Conservation (phyloP, 805 yeast species). For the Barnettozyma sucrosica region DNA sequence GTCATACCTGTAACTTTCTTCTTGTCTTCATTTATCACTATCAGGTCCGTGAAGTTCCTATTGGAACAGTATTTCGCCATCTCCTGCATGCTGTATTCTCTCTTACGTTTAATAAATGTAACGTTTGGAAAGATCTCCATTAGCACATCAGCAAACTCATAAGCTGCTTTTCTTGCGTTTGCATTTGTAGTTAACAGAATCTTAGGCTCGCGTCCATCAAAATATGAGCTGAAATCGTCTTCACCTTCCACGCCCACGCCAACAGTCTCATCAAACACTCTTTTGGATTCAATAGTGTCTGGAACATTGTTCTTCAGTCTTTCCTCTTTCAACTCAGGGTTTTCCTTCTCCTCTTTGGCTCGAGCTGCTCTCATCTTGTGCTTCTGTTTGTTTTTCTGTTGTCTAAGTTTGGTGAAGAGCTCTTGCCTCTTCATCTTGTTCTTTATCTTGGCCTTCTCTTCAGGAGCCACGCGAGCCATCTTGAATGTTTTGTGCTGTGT, state of each 20-base stretch:
- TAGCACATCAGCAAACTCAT: constrained; percentile 82
- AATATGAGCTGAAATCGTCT: constrained; percentile 25
- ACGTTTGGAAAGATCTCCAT: constrained; percentile 82
- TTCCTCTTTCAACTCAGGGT: constrained; percentile 77
- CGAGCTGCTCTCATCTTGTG: constrained; percentile 75
- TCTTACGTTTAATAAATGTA: constrained; percentile 81
- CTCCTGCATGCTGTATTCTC: constrained; percentile 77
- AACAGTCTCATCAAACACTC: constrained; percentile 26
- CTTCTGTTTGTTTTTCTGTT: constrained; percentile 67
- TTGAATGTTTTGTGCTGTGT: background rate
- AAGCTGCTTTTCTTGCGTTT: constrained; percentile 78
- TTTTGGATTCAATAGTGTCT: constrained; percentile 24
- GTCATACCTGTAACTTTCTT: constrained; percentile 89
- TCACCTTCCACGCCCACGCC: constrained; percentile 27
- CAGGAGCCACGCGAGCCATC: constrained; percentile 16
- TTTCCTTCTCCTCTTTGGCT: constrained; percentile 79
- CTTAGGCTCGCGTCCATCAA: constrained; percentile 51
- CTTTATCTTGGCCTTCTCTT: constrained; percentile 44
- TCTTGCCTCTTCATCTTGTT: constrained; percentile 80
- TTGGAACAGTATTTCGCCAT: constrained; percentile 79
- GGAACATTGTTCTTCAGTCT: constrained; percentile 44
- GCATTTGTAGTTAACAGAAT: constrained; percentile 86
- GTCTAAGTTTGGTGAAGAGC: constrained; percentile 65
- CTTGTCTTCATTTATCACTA: constrained; percentile 91
- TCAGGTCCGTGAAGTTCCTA: constrained; percentile 80